Evolutionary conservation across 2,329 filamentous ascomycete species (phyloP).

Genomic region (Sclerotinia nivalis): DNA sequence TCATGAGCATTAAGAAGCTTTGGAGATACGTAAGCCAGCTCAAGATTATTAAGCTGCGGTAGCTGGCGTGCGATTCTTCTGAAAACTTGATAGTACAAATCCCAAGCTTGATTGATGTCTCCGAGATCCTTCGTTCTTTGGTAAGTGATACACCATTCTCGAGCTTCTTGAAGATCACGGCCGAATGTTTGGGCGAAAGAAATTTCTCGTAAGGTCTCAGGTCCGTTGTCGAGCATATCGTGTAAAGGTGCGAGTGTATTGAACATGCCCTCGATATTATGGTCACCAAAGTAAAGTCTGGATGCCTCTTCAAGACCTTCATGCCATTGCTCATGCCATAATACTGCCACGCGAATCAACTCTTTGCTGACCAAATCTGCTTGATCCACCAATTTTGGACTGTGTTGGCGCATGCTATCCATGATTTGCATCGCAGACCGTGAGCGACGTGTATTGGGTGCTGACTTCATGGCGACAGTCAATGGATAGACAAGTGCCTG

Average conservation of each 20-base stretch:
- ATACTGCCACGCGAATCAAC: slow-evolving; percentile 90
- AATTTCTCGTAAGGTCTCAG: slow-evolving; percentile 91
- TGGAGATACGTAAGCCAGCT: slow-evolving; percentile 95
- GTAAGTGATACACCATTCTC: slow-evolving; percentile 94
- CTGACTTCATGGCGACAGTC: slow-evolving; percentile 96
- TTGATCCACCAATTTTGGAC: slow-evolving; percentile 87
- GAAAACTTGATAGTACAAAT: slow-evolving; percentile 98
- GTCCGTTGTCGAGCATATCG: slow-evolving; percentile 84
- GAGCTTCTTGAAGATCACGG: slow-evolving; percentile 88
- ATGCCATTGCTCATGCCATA: slow-evolving; percentile 99
- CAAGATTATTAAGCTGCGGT: slow-evolving; percentile 86
- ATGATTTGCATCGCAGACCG: slow-evolving; percentile 91
- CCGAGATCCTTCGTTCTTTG: slow-evolving; percentile 84
- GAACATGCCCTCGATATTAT: slow-evolving; percentile 98
- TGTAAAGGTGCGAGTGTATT: slow-evolving; percentile 85
- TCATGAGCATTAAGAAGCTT: slow-evolving; percentile 83
- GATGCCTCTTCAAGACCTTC: slow-evolving; percentile 97
- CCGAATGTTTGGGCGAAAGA: slow-evolving; percentile 98
- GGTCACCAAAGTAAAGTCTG: slow-evolving; percentile 92
- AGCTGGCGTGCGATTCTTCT: slow-evolving; percentile 90
- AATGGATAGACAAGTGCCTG: slow-evolving; percentile 96
- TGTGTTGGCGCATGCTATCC: slow-evolving; percentile 97
- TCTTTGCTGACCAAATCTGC: slow-evolving; percentile 95
- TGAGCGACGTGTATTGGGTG: slow-evolving; percentile 76
- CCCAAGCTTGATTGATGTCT: slow-evolving; percentile 97